These are phyloP conservation scores for Claviceps cyperi DNA, from an alignment of 2,329 filamentous ascomycete species.

Conservation along the genomic window DNA sequence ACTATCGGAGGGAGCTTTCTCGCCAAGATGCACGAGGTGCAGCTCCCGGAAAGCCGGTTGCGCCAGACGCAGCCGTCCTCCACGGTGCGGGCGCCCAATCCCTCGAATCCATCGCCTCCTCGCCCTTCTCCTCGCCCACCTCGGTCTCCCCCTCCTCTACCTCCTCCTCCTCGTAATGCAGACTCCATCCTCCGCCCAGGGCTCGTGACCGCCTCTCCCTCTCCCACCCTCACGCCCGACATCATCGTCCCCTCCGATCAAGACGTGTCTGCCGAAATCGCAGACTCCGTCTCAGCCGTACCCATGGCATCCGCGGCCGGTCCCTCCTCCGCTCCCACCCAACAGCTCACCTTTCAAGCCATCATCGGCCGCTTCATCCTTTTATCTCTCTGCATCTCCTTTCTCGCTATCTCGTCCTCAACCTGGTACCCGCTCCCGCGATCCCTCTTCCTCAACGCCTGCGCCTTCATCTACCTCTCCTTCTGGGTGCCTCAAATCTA, in stretches of 20 bases:
- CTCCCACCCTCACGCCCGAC: conserved; percentile 36
- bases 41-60: conserved; percentile 38
- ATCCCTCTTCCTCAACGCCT: conserved; percentile 42
- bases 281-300: conserved; percentile 25
- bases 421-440: conserved; percentile 45
- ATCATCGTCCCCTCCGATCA: conserved; percentile 50
- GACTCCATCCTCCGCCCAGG: conserved; percentile 20
- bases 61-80: conserved; percentile 22
- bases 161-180: conserved; percentile 8
- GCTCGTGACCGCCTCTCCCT: conserved; percentile 26
- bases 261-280: conserved; percentile 47
- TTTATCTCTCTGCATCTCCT: conserved; percentile 37
- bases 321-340: conserved; percentile 10
- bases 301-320: conserved; percentile 11
- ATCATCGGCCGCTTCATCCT: conserved; percentile 45
- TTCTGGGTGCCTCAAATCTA: conserved; percentile 88
- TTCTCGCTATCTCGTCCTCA: conserved; percentile 43
- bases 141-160: not conserved
- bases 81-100: not conserved
- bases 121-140: not conserved
- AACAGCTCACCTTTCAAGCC: conserved; percentile 31
- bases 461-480: conserved; percentile 67
- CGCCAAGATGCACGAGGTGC: conserved; percentile 44
- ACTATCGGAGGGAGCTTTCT: conserved; percentile 43
- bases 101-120: not conserved